Base-by-base conservation (phyloP, 2,329 filamentous ascomycete species). In the Macrophomina phaseolina region DNA sequence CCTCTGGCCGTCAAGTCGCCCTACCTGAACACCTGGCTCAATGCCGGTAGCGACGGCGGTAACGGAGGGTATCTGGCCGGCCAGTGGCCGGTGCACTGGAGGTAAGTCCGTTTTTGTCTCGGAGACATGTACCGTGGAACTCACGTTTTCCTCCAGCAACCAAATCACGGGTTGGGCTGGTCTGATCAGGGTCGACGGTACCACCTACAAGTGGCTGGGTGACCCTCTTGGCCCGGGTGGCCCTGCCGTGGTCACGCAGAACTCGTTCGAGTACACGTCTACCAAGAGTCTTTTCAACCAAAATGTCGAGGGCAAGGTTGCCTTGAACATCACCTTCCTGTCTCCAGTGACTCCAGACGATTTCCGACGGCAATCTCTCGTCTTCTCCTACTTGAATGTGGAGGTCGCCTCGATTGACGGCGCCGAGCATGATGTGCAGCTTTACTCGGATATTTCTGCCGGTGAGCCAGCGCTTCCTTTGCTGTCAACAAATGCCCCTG, bases 1-100 rank as follows among this genome's bases (percentile, higher is more conserved):
- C 91, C 91, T 12, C 78, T 94, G 40, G 90, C 90, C 51, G 91
- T 94, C 52, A 88, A 87, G 69, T 90, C 88, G 9, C 91, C 91
- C 0, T 94, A 94, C 71, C 78, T 94, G 16, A 92, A 87, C 74
- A 86, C 88, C 14, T 92, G 90, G 89, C 65, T 67, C 28, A 67
- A 67, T 67, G 88, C 84, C 9, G 89, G 88, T 1, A 85, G 81
- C 34, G 83, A 88, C 74, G 86, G 85, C 28, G 85, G 86, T 9
- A 87, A 89, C 73, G 88, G 88, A 40, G 89, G 89, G 1, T 86
- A 90, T 67, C 82, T 93, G 36, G 85, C 90, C 0, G 90, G 90
- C 2, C 78, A 87, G 73, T 93, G 89, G 89, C 86, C 90, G 1
- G 82, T 80, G 0, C 91, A 91, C 71, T 93, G 89, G 87, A 82